phyloP scores from a whole-genome alignment of 2,329 filamentous ascomycete species.

The Sporothrix curviconia region DNA sequence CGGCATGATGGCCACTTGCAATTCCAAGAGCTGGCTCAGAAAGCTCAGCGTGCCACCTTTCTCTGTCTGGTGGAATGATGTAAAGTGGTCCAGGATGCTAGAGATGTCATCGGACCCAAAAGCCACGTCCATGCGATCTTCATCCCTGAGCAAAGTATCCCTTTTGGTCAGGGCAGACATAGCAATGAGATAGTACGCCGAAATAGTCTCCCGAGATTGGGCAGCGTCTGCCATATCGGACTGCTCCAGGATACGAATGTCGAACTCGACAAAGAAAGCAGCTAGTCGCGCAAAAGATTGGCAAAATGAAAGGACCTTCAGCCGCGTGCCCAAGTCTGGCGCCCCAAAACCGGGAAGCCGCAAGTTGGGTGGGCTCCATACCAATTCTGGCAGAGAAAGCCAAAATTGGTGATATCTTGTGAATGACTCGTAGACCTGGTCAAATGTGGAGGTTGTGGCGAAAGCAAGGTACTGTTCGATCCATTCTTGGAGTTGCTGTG shows the following conservation, averaged over 20 bases:
- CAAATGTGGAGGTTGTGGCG: constrained; percentile 29
- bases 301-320: constrained; percentile 34
- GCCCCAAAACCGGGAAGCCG: constrained; percentile 8
- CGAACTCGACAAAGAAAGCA: constrained; percentile 46
- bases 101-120: constrained; percentile 25
- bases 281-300: constrained; percentile 41
- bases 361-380: constrained; percentile 27
- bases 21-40: constrained; percentile 38
- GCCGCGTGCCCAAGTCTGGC: constrained; percentile 23
- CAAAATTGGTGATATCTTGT: constrained; percentile 44
- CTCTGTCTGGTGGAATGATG: constrained; percentile 23
- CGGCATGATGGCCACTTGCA: constrained; percentile 35
- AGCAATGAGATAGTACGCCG: constrained; percentile 39
- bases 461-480: constrained; percentile 42
- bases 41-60: constrained; percentile 37
- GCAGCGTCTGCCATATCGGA: constrained; percentile 24
- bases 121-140: constrained; percentile 21
- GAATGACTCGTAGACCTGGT: constrained; percentile 37
- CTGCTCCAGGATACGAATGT: constrained; percentile 33
- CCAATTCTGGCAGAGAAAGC: constrained; percentile 44
- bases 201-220: constrained; percentile 35
- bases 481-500: constrained; percentile 44
- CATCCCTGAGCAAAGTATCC: constrained; percentile 19
- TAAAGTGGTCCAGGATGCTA: constrained; percentile 40
- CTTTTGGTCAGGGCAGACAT: constrained; percentile 33